Base-by-base conservation (phyloP, 306 rosid genomes). In the Acacia confusa region DNA sequence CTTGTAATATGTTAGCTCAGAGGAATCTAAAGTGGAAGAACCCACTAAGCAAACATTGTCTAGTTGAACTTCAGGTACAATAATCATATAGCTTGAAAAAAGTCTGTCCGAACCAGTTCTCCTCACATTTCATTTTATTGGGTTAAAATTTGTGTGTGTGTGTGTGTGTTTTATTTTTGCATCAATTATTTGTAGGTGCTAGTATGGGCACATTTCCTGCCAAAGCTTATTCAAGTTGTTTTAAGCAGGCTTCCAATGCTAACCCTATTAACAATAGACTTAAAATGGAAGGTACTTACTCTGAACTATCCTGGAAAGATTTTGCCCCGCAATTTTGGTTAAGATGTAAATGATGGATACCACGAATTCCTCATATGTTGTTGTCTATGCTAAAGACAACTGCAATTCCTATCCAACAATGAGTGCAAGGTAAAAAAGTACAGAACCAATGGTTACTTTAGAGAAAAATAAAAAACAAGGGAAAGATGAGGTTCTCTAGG, bases 271-370 rank as follows among this genome's bases (percentile, higher is more conserved):
- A 79, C 73, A 87, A 84, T 70, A 90, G 82, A 73, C 78, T 74
- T 76, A 91, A 89, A 84, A 76, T 83, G 58, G 94, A 89, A 87
- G 98, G 98, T 90, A 74, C 86, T 88, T 71, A 75, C 87, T 78
- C 73, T 79, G 53, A 67, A 25, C 71, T 50, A 69, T 79, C 41
- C 32, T 75, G 32, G 6, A 70, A 75, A 75, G 68, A 70, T 71
- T 38, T 66, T 19, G 20, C 45, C 32, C 63, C 40, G 53, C 16
- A 52, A 45, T 79, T 82, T 71, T 75, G 67, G 68, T 61, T 12
- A 15, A 70, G 52, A 41, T 44, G 57, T 17, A 57, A n/a, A 57
- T 57, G 28, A 7, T 20, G 25, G 28, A 57, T 6, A 57, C 63
- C 13, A 22, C 1, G 4, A 9, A 57, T 57, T 9, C 8, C 58